A percentile compares a stretch with the other conserved stretches of the same genome.
phyloP scores from a whole-genome alignment of 306 rosid genomes.

The Rubus idaeus region DNA sequence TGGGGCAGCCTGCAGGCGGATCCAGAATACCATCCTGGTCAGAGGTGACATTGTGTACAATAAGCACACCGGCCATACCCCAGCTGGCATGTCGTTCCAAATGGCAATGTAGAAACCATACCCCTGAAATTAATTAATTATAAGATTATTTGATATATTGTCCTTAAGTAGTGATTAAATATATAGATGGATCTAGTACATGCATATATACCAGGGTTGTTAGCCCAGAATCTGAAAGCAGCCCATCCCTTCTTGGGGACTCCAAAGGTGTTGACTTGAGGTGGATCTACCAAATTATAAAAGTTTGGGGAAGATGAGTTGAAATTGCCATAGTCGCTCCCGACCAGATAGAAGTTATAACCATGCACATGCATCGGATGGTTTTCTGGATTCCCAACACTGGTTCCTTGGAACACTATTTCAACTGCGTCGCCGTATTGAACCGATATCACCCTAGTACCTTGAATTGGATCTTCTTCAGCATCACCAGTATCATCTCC shows the following conservation, averaged over 20 bases:
- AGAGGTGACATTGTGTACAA: not conserved
- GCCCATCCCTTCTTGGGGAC: not conserved
- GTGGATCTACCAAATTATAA: not conserved
- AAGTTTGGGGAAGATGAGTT: not conserved
- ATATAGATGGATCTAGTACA: no score
- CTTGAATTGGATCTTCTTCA: not conserved
- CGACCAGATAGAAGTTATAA: not conserved
- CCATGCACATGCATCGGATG: not conserved
- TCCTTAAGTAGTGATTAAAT: no score
- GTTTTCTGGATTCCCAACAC: not conserved
- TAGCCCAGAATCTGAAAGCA: constrained; percentile 1
- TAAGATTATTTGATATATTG: no score
- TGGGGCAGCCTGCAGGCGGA: no score
- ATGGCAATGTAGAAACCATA: constrained; percentile 1
- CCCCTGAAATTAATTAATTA: not conserved
- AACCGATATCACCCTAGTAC: not conserved
- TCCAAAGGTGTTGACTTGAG: not conserved
- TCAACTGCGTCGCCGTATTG: not conserved
- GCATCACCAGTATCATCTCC: not conserved
- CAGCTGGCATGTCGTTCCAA: not conserved
- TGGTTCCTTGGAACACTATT: constrained; percentile 1
- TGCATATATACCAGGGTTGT: not conserved
- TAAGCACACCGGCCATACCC: not conserved
- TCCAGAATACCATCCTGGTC: no score
- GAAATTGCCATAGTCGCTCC: not conserved